Conservation (phyloP, 495 filamentous ascomycete genomes). For the Hypoxylon lenormandii region DNA sequence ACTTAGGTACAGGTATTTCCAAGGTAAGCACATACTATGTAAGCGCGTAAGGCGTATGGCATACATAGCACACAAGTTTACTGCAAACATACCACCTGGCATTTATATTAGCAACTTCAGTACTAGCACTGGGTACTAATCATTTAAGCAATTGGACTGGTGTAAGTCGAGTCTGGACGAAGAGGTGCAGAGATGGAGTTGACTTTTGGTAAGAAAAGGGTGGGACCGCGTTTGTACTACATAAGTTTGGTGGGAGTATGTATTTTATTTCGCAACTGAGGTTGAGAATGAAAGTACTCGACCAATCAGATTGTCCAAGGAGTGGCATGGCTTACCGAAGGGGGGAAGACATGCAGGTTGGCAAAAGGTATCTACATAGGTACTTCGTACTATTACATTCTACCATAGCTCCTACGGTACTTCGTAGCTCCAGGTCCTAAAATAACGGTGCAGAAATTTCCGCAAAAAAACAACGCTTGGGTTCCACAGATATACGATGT, state of each 20-base stretch:
- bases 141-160: conserved; percentile 23
- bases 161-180: conserved; percentile 29
- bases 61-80: no score
- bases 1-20: no score
- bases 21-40: background rate
- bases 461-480: conserved; percentile 20
- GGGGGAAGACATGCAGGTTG: conserved; percentile 41
- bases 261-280: conserved; percentile 32
- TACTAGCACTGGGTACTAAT: conserved; percentile 28
- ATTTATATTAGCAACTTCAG: no score
- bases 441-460: conserved; percentile 51
- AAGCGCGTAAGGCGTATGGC: conserved; percentile 5
- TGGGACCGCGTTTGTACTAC: background rate
- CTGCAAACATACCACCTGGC: no score
- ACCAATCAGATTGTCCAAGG: conserved; percentile 23
- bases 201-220: background rate
- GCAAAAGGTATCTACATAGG: background rate
- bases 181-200: conserved; percentile 20
- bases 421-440: conserved; percentile 41
- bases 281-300: conserved; percentile 25
- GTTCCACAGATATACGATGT: background rate
- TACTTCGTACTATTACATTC: no score
- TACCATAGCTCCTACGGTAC: no score
- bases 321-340: conserved; percentile 45
- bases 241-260: conserved; percentile 31